These are phyloP conservation scores for Allomyces macrogynus DNA, from an alignment of 192 early-diverging fungal species.

Conservation along the genomic window DNA sequence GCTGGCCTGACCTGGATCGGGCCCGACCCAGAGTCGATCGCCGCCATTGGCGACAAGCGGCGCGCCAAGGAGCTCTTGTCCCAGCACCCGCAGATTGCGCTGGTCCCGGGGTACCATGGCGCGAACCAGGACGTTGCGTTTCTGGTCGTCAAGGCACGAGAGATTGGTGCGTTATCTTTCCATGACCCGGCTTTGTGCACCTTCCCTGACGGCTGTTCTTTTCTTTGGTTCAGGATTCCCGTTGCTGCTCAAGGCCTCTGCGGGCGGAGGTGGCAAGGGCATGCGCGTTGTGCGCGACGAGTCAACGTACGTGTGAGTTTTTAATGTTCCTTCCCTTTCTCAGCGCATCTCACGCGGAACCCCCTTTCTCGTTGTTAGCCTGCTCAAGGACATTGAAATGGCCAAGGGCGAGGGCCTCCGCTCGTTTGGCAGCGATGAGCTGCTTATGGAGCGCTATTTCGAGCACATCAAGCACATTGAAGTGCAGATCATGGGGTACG, in stretches of 20 bases:
- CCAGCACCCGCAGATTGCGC: constrained; percentile 27
- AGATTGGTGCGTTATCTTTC: constrained; percentile 11
- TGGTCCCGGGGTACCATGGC: constrained; percentile 48
- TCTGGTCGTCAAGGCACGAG: constrained; percentile 23
- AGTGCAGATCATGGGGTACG: constrained; percentile 6
- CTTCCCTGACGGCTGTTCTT: no score
- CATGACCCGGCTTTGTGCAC: no score
- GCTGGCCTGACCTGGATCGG: constrained; percentile 35
- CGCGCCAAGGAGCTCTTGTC: constrained; percentile 31
- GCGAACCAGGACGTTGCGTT: constrained; percentile 24
- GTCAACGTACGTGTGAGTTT: constrained; percentile 5
- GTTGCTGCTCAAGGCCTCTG: constrained; percentile 35
- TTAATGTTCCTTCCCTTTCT: no score
- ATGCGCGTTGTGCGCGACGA: constrained; percentile 35
- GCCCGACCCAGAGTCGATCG: constrained; percentile 28
- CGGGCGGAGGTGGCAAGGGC: constrained; percentile 44
- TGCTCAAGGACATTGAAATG: constrained; percentile 28
- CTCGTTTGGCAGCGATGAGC: constrained; percentile 30
- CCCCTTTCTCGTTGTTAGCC: constrained; percentile 1
- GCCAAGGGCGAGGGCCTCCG: constrained; percentile 31
- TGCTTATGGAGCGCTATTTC: constrained; percentile 41
- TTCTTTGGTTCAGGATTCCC: constrained; percentile 19
- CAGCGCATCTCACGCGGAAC: no score
- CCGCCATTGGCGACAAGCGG: constrained; percentile 39
- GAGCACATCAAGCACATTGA: constrained; percentile 31